Evolutionary conservation across 805 yeast genomes (phyloP).

Genomic region (Suhomyces emberorum): DNA sequence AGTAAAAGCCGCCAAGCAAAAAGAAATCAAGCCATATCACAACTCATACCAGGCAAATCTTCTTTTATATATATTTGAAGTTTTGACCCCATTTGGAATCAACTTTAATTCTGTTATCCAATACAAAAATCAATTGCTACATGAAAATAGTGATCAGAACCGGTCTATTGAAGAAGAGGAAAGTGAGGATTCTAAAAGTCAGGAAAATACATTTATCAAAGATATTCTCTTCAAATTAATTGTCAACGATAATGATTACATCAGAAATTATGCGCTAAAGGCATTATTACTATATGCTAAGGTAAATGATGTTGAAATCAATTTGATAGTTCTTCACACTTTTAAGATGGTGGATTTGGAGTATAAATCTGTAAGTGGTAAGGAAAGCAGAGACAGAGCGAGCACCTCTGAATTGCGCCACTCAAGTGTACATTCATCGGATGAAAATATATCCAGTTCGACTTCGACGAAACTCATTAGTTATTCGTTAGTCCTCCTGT

Average conservation of each 20-base stretch:
- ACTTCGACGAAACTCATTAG: conserved; percentile 24
- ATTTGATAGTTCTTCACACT: conserved; percentile 29
- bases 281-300: conserved; percentile 29
- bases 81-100: conserved; percentile 34
- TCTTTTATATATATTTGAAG: conserved; percentile 27
- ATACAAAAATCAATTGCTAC: conserved; percentile 6
- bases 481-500: conserved; percentile 34
- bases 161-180: conserved; percentile 16
- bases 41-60: conserved; percentile 35
- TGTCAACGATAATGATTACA: conserved; percentile 31
- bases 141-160: not conserved
- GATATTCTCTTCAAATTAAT: conserved; percentile 30
- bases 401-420: not conserved
- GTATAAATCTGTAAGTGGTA: conserved; percentile 15
- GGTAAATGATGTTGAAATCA: conserved; percentile 32
- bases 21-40: conserved; percentile 25
- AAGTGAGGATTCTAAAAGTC: conserved; percentile 12
- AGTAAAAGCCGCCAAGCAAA: conserved; percentile 14
- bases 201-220: conserved; percentile 23
- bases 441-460: conserved; percentile 18
- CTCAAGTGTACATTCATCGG: conserved; percentile 4
- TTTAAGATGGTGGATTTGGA: conserved; percentile 31
- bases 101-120: conserved; percentile 24
- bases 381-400: conserved; percentile 5
- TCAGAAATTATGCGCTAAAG: conserved; percentile 33